Evolutionary conservation across 1,139 yeast species (phyloP).

Genomic region (Yamadazyma songkhlaensis): DNA sequence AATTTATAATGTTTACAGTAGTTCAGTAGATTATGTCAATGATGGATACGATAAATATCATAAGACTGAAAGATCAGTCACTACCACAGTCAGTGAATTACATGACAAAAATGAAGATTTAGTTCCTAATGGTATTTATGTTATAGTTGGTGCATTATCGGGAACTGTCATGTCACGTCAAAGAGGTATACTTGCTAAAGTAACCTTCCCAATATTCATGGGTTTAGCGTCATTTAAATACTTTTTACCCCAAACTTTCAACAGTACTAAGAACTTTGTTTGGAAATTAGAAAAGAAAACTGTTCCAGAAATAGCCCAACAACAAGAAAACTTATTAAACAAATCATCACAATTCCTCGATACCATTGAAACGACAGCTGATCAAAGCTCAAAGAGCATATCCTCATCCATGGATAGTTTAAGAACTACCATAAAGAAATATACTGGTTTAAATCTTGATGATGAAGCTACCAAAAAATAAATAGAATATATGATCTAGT

Average conservation of each 20-base stretch:
- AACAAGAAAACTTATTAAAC: slow-evolving; percentile 51
- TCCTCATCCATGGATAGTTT: slow-evolving; percentile 40
- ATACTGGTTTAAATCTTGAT: slow-evolving; percentile 68
- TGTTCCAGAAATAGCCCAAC: slow-evolving; percentile 65
- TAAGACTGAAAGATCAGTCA: slow-evolving; percentile 62
- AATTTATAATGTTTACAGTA: slow-evolving; percentile 13
- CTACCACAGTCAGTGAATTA: slow-evolving; percentile 63
- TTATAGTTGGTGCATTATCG: slow-evolving; percentile 70
- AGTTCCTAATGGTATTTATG: slow-evolving; percentile 71
- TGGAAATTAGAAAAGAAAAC: slow-evolving; percentile 66
- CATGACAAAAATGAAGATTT: slow-evolving; percentile 73
- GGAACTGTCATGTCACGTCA: slow-evolving; percentile 82
- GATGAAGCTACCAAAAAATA: slow-evolving; percentile 60
- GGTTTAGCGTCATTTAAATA: slow-evolving; percentile 71
- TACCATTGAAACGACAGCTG: slow-evolving; percentile 38
- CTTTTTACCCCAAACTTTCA: slow-evolving; percentile 76
- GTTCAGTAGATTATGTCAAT: slow-evolving; percentile 23
- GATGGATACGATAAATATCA: slow-evolving; percentile 49
- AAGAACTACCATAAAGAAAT: slow-evolving; percentile 50
- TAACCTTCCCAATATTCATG: slow-evolving; percentile 59
- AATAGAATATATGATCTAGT: slow-evolving; percentile 2
- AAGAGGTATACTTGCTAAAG: slow-evolving; percentile 57
- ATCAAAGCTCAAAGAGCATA: slow-evolving; percentile 36
- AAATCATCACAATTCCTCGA: slow-evolving; percentile 47
- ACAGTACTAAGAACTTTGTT: slow-evolving; percentile 57